Base-by-base conservation (phyloP, 208 protist species). In the Leishmania braziliensis region DNA sequence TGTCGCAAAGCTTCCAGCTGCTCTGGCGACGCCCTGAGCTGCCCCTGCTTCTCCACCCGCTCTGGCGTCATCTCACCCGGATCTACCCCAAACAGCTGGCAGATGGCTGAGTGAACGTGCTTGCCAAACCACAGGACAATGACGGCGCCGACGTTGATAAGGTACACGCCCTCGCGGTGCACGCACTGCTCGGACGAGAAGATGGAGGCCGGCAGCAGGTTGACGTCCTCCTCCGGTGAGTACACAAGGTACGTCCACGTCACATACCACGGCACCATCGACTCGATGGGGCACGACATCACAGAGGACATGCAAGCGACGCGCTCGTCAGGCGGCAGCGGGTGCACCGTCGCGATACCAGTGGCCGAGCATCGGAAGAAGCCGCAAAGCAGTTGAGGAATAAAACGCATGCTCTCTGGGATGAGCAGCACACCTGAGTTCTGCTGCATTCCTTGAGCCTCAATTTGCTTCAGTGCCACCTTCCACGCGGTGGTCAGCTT, bases 81-180 rank as follows among this genome's bases (percentile, higher is more conserved):
- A 46, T 83, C 77, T 0, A 94, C 51, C 5, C 90, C 91, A n/a
- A 97, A 88, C 2, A 87, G 83, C 26, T 81, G 51, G 62, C 91
- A 77, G 2, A 97, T 77, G n/a, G 69, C 29, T 2, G 81, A 83
- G 58, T 95, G 80, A 14, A 81, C 82, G 29, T 81, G 78, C 60
- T 88, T 87, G 63, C 94, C 92, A 60, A 91, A 94, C 92, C 92
- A 97, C 80, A 97, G 65, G 46, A 97, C 91, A 3, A 97, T 79
- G 20, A 90, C 84, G 0, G 60, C 43, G 10, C 89, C 90, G 50
- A 92, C 75, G 72, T 94, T 90, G 70, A 92, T 84, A 43, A 97
- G 88, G 74, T 89, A 92, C 8, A 96, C 86, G 69, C 90, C 88
- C 29, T 93, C 87, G 26, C 84, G 72, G 39, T 81, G 84, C 74